These are phyloP conservation scores for Lachancea waltii DNA, from an alignment of 805 yeast species.

Conservation along the genomic window DNA sequence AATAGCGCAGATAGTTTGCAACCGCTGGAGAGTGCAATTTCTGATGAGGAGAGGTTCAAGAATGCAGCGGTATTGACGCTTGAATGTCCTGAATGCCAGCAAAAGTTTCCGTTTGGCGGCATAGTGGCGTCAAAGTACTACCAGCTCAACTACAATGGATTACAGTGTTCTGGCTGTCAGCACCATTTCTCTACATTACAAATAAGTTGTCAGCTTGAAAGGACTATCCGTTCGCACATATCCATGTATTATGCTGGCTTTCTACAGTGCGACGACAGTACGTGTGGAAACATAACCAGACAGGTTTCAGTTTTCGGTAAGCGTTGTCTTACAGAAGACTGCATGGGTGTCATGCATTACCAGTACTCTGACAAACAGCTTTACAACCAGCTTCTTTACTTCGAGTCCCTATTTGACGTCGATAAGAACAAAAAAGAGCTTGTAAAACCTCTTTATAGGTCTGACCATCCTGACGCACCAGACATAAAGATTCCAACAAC, in stretches of 20 bases:
- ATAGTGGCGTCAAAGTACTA: conserved; percentile 57
- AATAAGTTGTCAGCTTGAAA: conserved; percentile 68
- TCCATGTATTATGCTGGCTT: conserved; percentile 80
- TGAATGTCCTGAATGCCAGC: conserved; percentile 54
- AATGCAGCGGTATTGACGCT: conserved; percentile 50
- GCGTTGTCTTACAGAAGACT: conserved; percentile 56
- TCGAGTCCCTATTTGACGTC: conserved; percentile 72
- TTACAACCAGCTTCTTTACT: conserved; percentile 79
- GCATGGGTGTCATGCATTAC: conserved; percentile 76
- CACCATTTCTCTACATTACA: conserved; percentile 44
- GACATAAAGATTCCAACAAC: conserved; percentile 35
- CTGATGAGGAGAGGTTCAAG: conserved; percentile 78
- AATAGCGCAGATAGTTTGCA: conserved; percentile 40
- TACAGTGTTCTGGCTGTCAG: conserved; percentile 61
- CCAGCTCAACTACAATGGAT: conserved; percentile 58
- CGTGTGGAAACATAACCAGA: conserved; percentile 75
- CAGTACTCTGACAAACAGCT: conserved; percentile 71
- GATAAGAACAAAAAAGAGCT: conserved; percentile 59
- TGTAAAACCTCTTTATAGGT: conserved; percentile 47
- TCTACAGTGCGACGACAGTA: conserved; percentile 75
- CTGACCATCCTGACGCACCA: conserved; percentile 33
- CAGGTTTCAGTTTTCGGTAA: conserved; percentile 87
- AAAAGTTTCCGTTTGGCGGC: conserved; percentile 65
- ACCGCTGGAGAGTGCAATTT: conserved; percentile 75
- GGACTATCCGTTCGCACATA: conserved; percentile 60